Conservation (phyloP, 805 yeast genomes). For the Candida sonorensis region DNA sequence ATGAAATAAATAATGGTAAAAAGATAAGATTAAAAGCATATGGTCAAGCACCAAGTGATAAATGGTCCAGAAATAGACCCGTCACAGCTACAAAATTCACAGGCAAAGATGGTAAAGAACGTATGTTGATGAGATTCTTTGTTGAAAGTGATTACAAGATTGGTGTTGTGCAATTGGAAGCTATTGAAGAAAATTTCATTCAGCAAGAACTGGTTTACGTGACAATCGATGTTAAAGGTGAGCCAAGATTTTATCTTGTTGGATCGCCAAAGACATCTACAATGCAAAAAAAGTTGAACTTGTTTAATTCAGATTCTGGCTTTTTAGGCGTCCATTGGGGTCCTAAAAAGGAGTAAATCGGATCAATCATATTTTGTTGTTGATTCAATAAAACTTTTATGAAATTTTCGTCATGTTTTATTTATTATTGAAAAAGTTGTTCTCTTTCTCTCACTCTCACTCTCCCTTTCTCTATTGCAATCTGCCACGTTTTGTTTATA, state of each 20-base stretch:
- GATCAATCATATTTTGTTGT: too few relatives aligned
- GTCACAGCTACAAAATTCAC: slow-evolving; percentile 56
- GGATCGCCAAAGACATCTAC: slow-evolving; percentile 44
- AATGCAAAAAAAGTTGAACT: slow-evolving; percentile 38
- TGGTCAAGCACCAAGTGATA: slow-evolving; percentile 64
- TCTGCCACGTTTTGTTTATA: too few relatives aligned
- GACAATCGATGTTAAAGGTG: slow-evolving; percentile 70
- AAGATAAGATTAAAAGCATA: slow-evolving; percentile 67
- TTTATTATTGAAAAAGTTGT: too few relatives aligned
- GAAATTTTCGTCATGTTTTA: too few relatives aligned
- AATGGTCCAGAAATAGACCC: slow-evolving; percentile 88
- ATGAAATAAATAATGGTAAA: slow-evolving; percentile 32
- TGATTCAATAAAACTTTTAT: too few relatives aligned
- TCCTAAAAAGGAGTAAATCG: slow-evolving; percentile 54
- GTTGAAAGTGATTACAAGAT: slow-evolving; percentile 63
- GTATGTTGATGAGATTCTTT: slow-evolving; percentile 66
- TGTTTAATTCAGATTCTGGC: slow-evolving; percentile 39
- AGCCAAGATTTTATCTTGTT: slow-evolving; percentile 60
- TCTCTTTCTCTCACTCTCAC: too few relatives aligned
- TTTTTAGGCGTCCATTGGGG: slow-evolving; percentile 88
- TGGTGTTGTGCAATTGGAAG: slow-evolving; percentile 76
- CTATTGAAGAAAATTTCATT: slow-evolving; percentile 60
- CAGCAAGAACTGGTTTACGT: slow-evolving; percentile 66
- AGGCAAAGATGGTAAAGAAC: slow-evolving; percentile 75
- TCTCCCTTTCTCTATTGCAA: too few relatives aligned